Percentiles rank a stretch among this genome's conserved stretches.
phyloP scores from a whole-genome alignment of 331 rosid species.

The Erythrophleum ivorense region DNA sequence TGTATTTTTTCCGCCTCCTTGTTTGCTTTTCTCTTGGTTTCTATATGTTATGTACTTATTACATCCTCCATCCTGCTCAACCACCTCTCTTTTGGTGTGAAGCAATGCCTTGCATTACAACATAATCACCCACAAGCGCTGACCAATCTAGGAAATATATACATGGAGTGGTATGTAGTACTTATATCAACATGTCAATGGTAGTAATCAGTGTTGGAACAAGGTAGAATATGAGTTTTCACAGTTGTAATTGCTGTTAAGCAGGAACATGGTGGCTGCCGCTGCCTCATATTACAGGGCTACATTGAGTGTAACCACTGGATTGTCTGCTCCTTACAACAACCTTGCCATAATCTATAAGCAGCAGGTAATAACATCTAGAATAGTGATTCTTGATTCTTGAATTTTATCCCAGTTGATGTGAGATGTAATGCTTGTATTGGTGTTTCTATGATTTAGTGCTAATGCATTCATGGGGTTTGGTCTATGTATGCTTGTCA shows the following conservation, averaged over 20 bases:
- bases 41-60: background rate
- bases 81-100: slow-evolving; percentile 34
- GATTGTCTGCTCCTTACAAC: slow-evolving; percentile 83
- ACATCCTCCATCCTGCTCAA: slow-evolving; percentile 14
- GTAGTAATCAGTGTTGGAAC: slow-evolving; percentile 9
- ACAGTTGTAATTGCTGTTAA: slow-evolving; percentile 31
- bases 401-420: background rate
- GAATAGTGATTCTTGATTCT: no score
- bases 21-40: background rate
- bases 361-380: slow-evolving; percentile 50
- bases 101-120: slow-evolving; percentile 96
- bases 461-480: background rate
- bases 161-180: slow-evolving; percentile 89
- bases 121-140: slow-evolving; percentile 99
- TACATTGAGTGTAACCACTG: slow-evolving; percentile 88
- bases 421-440: no score
- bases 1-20: slow-evolving; percentile 50
- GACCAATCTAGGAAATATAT: slow-evolving; percentile 97
- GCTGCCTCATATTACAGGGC: slow-evolving; percentile 97
- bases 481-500: background rate
- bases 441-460: background rate
- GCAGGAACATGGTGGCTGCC: slow-evolving; percentile 93
- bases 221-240: slow-evolving; percentile 5
- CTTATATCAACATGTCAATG: slow-evolving; percentile 13
- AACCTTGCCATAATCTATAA: slow-evolving; percentile 82